Conservation (phyloP, 768 basidiomycete species). For the Leccinum aurantiacum region DNA sequence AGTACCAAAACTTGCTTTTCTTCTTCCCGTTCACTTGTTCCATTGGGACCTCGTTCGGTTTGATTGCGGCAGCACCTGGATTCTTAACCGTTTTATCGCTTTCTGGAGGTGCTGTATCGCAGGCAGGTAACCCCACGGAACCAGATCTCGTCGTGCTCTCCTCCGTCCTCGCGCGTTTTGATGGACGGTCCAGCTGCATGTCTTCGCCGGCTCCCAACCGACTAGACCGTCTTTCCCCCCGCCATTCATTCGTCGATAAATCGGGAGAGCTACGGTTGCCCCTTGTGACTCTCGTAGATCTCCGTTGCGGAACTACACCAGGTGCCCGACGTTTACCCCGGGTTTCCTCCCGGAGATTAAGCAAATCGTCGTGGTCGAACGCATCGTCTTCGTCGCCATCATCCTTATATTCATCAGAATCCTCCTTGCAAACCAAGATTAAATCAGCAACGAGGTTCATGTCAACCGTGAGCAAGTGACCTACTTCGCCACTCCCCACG, state of each 20-base stretch:
- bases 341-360: constrained; percentile 42
- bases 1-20: constrained; percentile 79
- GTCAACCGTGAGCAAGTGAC: constrained; percentile 10
- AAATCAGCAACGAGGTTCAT: constrained; percentile 27
- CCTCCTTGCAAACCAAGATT: constrained; percentile 41
- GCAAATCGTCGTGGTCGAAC: constrained; percentile 40
- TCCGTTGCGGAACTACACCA: constrained; percentile 41
- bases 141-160: constrained; percentile 62
- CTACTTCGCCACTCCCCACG: constrained; percentile 60
- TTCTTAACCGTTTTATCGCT: constrained; percentile 48
- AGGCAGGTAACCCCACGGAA: constrained; percentile 36
- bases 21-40: constrained; percentile 79
- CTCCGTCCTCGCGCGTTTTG: constrained; percentile 76
- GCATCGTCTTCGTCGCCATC: constrained; percentile 69
- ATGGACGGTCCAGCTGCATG: constrained; percentile 47
- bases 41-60: constrained; percentile 70
- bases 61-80: constrained; percentile 64
- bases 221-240: constrained; percentile 71
- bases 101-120: constrained; percentile 24
- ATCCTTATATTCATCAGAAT: constrained; percentile 66
- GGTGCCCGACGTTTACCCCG: constrained; percentile 43
- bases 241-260: constrained; percentile 59
- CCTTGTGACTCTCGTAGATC: constrained; percentile 52
- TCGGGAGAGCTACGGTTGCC: constrained; percentile 53
- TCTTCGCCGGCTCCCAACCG: constrained; percentile 62